Conservation (phyloP, 805 yeast genomes). For the Lipomyces oligophaga region DNA sequence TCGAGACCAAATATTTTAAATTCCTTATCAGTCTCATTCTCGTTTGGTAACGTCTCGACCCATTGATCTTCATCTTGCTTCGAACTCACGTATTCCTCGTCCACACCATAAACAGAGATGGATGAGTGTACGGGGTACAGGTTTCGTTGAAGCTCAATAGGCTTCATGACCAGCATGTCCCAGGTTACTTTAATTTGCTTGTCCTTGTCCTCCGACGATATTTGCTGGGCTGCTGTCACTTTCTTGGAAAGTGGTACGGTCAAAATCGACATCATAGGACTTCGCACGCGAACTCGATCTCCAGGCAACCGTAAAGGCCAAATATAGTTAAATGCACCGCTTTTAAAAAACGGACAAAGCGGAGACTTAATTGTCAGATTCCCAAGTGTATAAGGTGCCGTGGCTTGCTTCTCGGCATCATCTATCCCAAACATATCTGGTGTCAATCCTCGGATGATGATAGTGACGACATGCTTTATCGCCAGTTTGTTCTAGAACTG, state of each 20-base stretch:
- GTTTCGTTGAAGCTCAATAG: slow-evolving; percentile 47
- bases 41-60: slow-evolving; percentile 47
- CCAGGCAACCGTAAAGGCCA: slow-evolving; percentile 66
- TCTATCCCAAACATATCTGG: slow-evolving; percentile 43
- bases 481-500: slow-evolving; percentile 42
- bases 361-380: too few relatives aligned
- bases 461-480: slow-evolving; percentile 53
- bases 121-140: slow-evolving; percentile 61
- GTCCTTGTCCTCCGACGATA: not conserved
- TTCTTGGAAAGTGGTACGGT: slow-evolving; percentile 54
- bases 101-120: slow-evolving; percentile 17
- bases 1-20: slow-evolving; percentile 64
- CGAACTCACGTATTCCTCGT: too few relatives aligned
- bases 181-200: slow-evolving; percentile 1
- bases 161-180: slow-evolving; percentile 46
- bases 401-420: not conserved
- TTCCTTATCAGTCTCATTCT: slow-evolving; percentile 39
- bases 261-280: slow-evolving; percentile 53
- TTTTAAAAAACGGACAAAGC: not conserved
- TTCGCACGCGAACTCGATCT: slow-evolving; percentile 51
- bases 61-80: slow-evolving; percentile 41
- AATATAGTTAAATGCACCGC: slow-evolving; percentile 30
- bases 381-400: too few relatives aligned
- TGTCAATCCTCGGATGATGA: slow-evolving; percentile 64
- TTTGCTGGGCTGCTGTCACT: too few relatives aligned